Conservation (phyloP, 1,284 basidiomycete genomes). For the Malassezia furfur region DNA sequence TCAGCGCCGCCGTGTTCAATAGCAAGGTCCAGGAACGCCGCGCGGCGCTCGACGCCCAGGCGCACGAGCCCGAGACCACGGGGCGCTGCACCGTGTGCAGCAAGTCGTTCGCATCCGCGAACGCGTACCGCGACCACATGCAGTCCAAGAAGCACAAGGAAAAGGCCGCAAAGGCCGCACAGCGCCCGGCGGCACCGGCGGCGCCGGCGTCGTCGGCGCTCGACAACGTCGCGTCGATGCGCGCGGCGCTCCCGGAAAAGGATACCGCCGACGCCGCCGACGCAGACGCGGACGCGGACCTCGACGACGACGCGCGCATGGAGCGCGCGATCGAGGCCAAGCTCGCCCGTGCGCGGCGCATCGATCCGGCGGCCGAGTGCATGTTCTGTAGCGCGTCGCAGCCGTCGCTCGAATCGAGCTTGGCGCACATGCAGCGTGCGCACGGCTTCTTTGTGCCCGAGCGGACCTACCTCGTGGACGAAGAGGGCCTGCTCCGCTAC, state of each 20-base stretch:
- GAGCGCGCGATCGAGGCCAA: slow-evolving; percentile 36
- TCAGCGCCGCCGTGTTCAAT: slow-evolving; percentile 70
- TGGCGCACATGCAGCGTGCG: slow-evolving; percentile 72
- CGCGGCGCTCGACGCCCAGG: slow-evolving; percentile 12
- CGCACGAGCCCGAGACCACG: neutral
- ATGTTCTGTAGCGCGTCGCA: slow-evolving; percentile 66
- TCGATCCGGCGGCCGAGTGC: slow-evolving; percentile 37
- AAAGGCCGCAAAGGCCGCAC: slow-evolving; percentile 55
- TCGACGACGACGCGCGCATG: slow-evolving; percentile 37
- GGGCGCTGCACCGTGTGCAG: slow-evolving; percentile 50
- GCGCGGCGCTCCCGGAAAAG: too few species aligned
- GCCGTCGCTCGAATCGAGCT: slow-evolving; percentile 58
- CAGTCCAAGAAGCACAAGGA: slow-evolving; percentile 85
- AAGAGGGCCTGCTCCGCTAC: slow-evolving; percentile 70
- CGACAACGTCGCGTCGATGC: too few species aligned
- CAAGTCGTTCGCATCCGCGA: slow-evolving; percentile 79
- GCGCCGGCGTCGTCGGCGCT: slow-evolving; percentile 7
- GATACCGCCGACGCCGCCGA: too few species aligned
- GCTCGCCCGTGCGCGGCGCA: slow-evolving; percentile 34
- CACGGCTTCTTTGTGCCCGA: slow-evolving; percentile 98
- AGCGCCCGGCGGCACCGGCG: slow-evolving; percentile 5
- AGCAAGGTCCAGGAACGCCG: slow-evolving; percentile 63
- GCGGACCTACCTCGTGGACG: slow-evolving; percentile 75
- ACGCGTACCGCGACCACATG: slow-evolving; percentile 77
- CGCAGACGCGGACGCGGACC: too few species aligned